A percentile compares a stretch with the other conserved stretches of the same genome.
Evolutionary conservation across 2,329 filamentous ascomycete genomes (phyloP).

Genomic region (Botryotinia globosa): DNA sequence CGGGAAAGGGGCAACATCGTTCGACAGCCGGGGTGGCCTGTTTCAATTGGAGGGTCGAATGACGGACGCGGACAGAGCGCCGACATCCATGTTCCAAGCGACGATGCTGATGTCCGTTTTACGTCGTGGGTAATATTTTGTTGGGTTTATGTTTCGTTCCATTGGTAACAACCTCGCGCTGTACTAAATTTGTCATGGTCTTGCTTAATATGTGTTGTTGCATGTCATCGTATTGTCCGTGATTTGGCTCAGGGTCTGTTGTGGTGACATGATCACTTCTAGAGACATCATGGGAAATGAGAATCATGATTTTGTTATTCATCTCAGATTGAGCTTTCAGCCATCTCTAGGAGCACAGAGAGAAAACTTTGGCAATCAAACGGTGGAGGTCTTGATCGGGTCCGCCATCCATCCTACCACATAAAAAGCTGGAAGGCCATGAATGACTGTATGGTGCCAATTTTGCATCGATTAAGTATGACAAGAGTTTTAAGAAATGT

Average conservation of each 20-base stretch:
- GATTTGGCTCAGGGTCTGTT: not conserved
- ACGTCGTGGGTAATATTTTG: not conserved
- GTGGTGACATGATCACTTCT: not conserved
- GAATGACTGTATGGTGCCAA: not conserved
- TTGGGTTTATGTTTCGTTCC: not conserved
- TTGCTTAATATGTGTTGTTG: not conserved
- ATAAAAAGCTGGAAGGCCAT: not conserved
- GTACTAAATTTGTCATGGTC: not conserved
- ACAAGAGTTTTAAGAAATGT: not conserved
- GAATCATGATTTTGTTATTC: not conserved
- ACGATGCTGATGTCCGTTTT: not conserved
- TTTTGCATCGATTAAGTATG: not conserved
- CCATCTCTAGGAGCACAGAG: not conserved
- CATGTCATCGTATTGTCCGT: not conserved
- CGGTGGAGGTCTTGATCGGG: not conserved
- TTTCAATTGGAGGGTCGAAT: not conserved
- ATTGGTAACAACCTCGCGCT: not conserved
- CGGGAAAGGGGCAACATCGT: not conserved
- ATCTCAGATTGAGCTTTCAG: not conserved
- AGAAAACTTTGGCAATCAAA: not conserved
- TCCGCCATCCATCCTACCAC: not conserved
- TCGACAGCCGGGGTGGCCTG: not conserved
- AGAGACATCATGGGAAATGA: not conserved
- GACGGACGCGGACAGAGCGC: constrained; percentile 5
- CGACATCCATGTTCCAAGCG: not conserved